A percentile compares a stretch with the other conserved stretches of the same genome.
Evolutionary conservation across 192 early-diverging fungal species (phyloP).

Genomic region (Backusella sp.): DNA sequence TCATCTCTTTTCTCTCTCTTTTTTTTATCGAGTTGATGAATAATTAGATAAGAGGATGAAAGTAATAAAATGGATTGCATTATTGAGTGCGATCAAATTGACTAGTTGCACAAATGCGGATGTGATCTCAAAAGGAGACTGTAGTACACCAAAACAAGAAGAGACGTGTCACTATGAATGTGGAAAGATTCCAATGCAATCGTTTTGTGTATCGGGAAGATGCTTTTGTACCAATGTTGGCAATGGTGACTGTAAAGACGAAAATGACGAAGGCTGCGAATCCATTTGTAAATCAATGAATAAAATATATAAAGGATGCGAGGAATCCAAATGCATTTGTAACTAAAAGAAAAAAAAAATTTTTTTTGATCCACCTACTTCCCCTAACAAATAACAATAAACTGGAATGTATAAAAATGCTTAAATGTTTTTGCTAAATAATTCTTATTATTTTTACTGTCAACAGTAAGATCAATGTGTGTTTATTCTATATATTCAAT

Average conservation of each 20-base stretch:
- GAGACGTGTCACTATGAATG: not conserved
- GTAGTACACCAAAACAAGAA: constrained; percentile 4
- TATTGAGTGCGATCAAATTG: not conserved
- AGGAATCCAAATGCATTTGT: constrained; percentile 6
- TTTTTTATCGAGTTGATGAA: not conserved
- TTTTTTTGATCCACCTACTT: not conserved
- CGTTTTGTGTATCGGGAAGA: not conserved
- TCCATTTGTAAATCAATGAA: constrained; percentile 3
- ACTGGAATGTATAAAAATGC: not conserved
- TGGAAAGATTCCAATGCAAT: constrained; percentile 3
- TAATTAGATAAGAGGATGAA: not conserved
- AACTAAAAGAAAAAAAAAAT: not conserved
- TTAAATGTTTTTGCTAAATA: not conserved
- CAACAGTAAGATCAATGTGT: not conserved
- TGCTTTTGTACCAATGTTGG: constrained; percentile 17
- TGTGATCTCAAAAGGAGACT: constrained; percentile 2
- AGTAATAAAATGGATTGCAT: not conserved
- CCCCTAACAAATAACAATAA: not conserved
- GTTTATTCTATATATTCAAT: constrained; percentile 1
- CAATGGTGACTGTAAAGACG: not conserved
- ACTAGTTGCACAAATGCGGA: not conserved
- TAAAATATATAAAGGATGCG: constrained; percentile 2
- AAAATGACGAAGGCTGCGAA: constrained; percentile 11
- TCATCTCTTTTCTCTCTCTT: not conserved
- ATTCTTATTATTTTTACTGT: not conserved